Percentiles rank a stretch among this genome's conserved stretches.
These are phyloP conservation scores for Pythium volutum DNA, from an alignment of 352 stramenopile species.

Conservation along the genomic window DNA sequence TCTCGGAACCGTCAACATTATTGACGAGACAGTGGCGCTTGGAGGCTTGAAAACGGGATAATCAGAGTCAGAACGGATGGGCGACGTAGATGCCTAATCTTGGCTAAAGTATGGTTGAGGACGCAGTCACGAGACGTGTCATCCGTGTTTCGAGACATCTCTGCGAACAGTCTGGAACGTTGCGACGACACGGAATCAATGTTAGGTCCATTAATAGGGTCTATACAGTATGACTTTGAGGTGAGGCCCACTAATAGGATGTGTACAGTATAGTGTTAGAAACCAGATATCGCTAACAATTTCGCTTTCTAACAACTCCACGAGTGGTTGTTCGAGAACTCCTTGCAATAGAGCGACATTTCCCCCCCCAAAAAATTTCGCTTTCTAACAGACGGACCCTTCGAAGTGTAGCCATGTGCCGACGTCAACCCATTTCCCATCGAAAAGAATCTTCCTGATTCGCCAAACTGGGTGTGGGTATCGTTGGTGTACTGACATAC, in stretches of 20 bases:
- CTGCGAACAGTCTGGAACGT: constrained; percentile 31
- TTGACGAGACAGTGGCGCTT: constrained; percentile 8
- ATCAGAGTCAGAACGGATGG: constrained; percentile 7
- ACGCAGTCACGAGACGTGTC: neutral
- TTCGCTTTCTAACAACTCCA: constrained; percentile 3
- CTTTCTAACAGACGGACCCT: neutral
- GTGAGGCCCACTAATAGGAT: neutral
- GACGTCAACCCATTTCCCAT: neutral
- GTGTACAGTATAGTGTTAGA: neutral
- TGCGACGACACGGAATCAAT: neutral
- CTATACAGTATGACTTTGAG: too few relatives aligned
- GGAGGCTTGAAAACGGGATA: neutral
- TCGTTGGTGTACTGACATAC: too few relatives aligned
- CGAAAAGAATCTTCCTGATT: neutral
- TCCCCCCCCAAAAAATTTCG: constrained; percentile 1
- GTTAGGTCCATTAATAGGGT: too few relatives aligned
- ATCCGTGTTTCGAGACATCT: constrained; percentile 11
- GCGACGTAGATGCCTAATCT: constrained; percentile 10
- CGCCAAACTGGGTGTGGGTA: too few relatives aligned
- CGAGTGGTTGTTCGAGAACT: too few relatives aligned
- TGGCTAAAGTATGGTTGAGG: constrained; percentile 10
- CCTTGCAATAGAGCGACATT: too few relatives aligned
- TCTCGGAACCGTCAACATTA: constrained; percentile 17
- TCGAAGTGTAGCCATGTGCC: neutral
- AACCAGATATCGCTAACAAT: neutral